phyloP scores from a whole-genome alignment of 2,329 filamentous ascomycete species.

The Aspergillus calidoustus region DNA sequence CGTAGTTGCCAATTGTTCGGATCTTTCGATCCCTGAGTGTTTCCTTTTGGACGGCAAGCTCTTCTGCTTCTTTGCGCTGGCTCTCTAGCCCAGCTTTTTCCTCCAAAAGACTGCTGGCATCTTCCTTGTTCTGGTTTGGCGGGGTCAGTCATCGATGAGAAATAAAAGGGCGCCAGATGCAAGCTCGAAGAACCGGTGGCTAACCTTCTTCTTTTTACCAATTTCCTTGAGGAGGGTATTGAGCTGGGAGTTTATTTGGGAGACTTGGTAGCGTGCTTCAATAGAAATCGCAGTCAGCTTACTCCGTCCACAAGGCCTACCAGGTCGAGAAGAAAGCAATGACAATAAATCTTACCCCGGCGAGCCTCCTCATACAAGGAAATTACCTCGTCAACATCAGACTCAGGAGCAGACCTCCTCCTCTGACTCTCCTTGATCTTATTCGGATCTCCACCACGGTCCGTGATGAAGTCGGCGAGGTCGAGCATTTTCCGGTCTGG shows the following conservation, averaged over 20 bases:
- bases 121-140: slow-evolving; percentile 72
- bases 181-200: slow-evolving; percentile 5
- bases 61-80: slow-evolving; percentile 79
- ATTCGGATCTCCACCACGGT: slow-evolving; percentile 89
- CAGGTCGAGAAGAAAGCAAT: background rate
- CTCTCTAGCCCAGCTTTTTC: slow-evolving; percentile 79
- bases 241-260: slow-evolving; percentile 80
- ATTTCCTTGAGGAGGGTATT: slow-evolving; percentile 91
- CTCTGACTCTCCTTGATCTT: slow-evolving; percentile 91
- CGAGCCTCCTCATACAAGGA: slow-evolving; percentile 83
- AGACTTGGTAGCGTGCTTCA: slow-evolving; percentile 73
- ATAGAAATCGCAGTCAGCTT: slow-evolving; percentile 6
- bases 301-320: too few relatives aligned
- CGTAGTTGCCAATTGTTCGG: slow-evolving; percentile 85
- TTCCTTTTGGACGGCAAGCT: slow-evolving; percentile 76
- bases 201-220: slow-evolving; percentile 84
- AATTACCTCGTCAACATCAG: slow-evolving; percentile 89
- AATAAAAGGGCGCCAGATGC: background rate
- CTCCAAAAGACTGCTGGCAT: slow-evolving; percentile 77
- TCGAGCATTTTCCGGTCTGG: slow-evolving; percentile 65
- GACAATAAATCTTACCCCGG: slow-evolving; percentile 59
- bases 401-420: slow-evolving; percentile 77
- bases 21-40: slow-evolving; percentile 74
- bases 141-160: slow-evolving; percentile 15
- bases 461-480: slow-evolving; percentile 76